These are phyloP conservation scores for Wallacemonas sp. DNA, from an alignment of 208 protist species.

Conservation along the genomic window DNA sequence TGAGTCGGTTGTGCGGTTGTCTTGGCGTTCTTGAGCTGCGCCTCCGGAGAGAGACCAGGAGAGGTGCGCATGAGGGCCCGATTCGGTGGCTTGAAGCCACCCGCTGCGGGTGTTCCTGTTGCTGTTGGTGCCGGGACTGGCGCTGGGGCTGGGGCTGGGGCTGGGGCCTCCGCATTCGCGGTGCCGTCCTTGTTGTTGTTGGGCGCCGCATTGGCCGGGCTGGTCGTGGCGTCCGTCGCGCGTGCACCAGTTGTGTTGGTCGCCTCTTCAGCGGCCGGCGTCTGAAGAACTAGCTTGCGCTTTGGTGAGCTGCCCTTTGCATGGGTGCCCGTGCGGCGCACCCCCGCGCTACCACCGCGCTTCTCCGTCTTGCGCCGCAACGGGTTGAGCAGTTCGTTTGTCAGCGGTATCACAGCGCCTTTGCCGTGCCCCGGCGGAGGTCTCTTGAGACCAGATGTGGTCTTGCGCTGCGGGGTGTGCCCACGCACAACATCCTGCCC, in stretches of 20 bases:
- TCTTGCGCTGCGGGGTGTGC: constrained; percentile 6
- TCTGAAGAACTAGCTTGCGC: too few relatives aligned
- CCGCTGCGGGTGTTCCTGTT: not conserved
- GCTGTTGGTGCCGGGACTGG: not conserved
- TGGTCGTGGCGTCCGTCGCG: too few relatives aligned
- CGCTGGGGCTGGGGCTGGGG: too few relatives aligned
- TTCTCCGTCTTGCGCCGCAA: not conserved
- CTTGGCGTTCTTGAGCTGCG: not conserved
- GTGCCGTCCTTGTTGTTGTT: not conserved
- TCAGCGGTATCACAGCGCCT: not conserved
- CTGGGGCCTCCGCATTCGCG: too few relatives aligned
- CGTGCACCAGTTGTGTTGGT: too few relatives aligned
- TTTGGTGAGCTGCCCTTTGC: not conserved
- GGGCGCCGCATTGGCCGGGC: too few relatives aligned
- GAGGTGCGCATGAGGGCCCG: not conserved
- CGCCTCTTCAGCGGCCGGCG: too few relatives aligned
- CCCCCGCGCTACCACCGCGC: not conserved
- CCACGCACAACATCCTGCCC: not conserved
- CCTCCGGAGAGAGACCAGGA: constrained; percentile 8
- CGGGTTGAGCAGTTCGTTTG: constrained; percentile 1
- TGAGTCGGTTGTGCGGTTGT: not conserved
- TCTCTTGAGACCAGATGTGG: not conserved
- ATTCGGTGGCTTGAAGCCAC: not conserved
- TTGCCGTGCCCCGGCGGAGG: not conserved
- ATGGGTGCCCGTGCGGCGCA: not conserved